Evolutionary conservation across 1,284 basidiomycete genomes (phyloP), one percentile per base, ranked within the genome.

Genomic region (Sanghuangporus weigelae): DNA sequence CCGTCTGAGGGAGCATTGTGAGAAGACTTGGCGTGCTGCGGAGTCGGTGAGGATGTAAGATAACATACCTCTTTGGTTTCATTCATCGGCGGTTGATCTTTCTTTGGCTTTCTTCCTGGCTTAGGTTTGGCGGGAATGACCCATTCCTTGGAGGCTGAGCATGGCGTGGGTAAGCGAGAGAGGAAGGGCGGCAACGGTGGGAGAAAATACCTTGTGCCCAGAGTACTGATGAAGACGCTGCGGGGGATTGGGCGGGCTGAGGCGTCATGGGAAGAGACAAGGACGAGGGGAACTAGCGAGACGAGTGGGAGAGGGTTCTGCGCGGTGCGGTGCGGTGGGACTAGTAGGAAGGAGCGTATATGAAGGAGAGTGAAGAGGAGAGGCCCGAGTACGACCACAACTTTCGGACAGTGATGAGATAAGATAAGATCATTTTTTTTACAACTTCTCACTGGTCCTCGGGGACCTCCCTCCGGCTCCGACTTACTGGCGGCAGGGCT

Each of bases 91-190:
- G 74, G 70, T 21, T 77, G 66, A 67, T 91, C 90, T 68, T 86
- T 90, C 80, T 92, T 93, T 48, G 92, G 92, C 77, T 95, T 95
- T 59, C 93, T 80, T 38, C 93, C 93, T 36, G 93, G 93, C 74
- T 94, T 95, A 19, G 92, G 91, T 69, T 92, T 91, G 38, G 94
- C 88, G 53, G 90, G 90, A 67, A 95, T 89, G 59, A 94, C 85
- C 93, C 93, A 96, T 74, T 95, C 92, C 74, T 91, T 94, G 48
- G 90, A 92, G 26, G 93, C 90, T 90, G 71, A 26, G 48, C 14
- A 50, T 40, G 61, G 60, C 65, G 57, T 67, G 55, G 62, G 67
- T 40, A 68, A 53, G 67, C 50, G 67, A 53, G 65, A 60, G 62
- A 53, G 21, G 40, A 68, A 76, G 61, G 38, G 65, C 23, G 59